A percentile compares a stretch with the other conserved stretches of the same genome.
Evolutionary conservation across 176 grass and related monocot species (phyloP).

Genomic region (Bothriochloa decipiens): DNA sequence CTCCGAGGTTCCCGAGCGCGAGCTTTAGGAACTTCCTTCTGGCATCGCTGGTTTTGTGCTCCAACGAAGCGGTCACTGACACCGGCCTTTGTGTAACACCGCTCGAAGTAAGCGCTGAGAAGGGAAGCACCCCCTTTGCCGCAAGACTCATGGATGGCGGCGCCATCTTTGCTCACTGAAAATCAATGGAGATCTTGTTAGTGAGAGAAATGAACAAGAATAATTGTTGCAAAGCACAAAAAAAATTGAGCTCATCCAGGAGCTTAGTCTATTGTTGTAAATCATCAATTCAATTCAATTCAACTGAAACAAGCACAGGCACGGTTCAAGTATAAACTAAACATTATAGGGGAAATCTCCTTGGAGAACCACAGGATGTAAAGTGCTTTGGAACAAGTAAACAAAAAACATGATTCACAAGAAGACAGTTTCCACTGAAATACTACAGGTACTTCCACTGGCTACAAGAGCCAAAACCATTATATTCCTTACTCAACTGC

Average conservation of each 20-base stretch:
- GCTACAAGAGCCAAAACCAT: background rate
- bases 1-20: slow-evolving; percentile 71
- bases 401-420: background rate
- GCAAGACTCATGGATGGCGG: slow-evolving; percentile 64
- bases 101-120: slow-evolving; percentile 52
- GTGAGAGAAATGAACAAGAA: background rate
- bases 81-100: slow-evolving; percentile 49
- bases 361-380: background rate
- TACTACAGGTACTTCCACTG: background rate
- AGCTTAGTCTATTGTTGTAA: background rate
- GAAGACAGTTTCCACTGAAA: background rate
- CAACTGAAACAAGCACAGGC: background rate
- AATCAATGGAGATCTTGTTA: background rate
- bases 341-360: background rate
- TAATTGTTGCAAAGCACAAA: slow-evolving; percentile 4
- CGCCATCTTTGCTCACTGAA: slow-evolving; percentile 67
- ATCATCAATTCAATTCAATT: background rate
- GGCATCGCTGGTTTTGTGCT: slow-evolving; percentile 58
- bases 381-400: background rate
- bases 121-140: slow-evolving; percentile 50
- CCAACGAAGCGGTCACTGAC: slow-evolving; percentile 66
- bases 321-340: background rate
- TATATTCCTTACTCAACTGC: background rate
- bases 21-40: slow-evolving; percentile 88
- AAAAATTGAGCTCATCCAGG: background rate